A percentile compares a stretch with the other conserved stretches of the same genome.
phyloP scores from a whole-genome alignment of 1,139 yeast species.

The Blastobotrys aristatus region DNA sequence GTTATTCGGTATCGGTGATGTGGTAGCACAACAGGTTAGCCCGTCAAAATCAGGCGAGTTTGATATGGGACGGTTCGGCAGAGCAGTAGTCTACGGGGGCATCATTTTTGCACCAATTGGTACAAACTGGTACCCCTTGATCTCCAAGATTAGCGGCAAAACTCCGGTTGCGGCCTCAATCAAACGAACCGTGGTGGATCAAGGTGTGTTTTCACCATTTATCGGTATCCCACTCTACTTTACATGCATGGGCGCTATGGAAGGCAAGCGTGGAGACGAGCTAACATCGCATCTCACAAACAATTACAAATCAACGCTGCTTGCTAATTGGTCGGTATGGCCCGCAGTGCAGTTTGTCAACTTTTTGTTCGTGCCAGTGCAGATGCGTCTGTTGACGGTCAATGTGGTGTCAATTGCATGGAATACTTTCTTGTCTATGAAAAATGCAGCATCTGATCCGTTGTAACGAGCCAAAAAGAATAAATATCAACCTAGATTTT shows the following conservation, averaged over 20 bases:
- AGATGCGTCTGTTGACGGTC: slow-evolving; percentile 61
- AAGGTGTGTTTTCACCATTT: slow-evolving; percentile 66
- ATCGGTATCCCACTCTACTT: slow-evolving; percentile 46
- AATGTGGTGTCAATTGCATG: slow-evolving; percentile 73
- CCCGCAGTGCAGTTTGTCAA: slow-evolving; percentile 73
- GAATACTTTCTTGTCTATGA: slow-evolving; percentile 72
- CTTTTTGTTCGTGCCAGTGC: slow-evolving; percentile 66
- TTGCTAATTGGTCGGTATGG: slow-evolving; percentile 82
- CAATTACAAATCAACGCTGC: slow-evolving; percentile 42
- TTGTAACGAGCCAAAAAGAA: neutral
- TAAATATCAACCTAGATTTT: neutral
- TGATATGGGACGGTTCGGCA: slow-evolving; percentile 44
- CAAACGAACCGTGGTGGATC: slow-evolving; percentile 63
- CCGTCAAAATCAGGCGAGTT: slow-evolving; percentile 29
- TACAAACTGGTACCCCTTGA: slow-evolving; percentile 57
- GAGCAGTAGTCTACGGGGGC: slow-evolving; percentile 73
- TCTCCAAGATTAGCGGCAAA: slow-evolving; percentile 50
- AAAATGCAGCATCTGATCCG: slow-evolving; percentile 32
- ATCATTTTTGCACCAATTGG: slow-evolving; percentile 74
- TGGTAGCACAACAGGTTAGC: slow-evolving; percentile 53
- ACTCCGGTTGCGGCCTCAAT: slow-evolving; percentile 28
- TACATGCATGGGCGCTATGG: slow-evolving; percentile 61
- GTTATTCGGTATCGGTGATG: slow-evolving; percentile 72
- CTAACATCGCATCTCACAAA: slow-evolving; percentile 23
- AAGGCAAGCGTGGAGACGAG: slow-evolving; percentile 40